A percentile compares a stretch with the other conserved stretches of the same genome.
phyloP scores from a whole-genome alignment of 2,329 filamentous ascomycete species.

The Ophiosphaerella herpotricha region DNA sequence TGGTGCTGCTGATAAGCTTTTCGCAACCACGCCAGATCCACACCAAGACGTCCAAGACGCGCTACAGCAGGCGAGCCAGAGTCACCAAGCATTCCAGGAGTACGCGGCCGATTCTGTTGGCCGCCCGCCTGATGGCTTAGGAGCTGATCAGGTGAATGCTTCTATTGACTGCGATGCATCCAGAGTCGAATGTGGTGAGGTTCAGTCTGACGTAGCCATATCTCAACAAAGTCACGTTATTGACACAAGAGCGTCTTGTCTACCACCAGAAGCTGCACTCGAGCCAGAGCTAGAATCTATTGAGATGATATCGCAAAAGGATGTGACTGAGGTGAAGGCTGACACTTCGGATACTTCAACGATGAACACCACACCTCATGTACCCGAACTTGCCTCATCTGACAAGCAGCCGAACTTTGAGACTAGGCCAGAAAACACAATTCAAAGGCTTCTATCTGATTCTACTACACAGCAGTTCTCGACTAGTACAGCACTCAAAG shows the following conservation, averaged over 20 bases:
- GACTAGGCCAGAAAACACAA: too few relatives aligned
- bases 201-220: slow-evolving; percentile 3
- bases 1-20: slow-evolving; percentile 27
- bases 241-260: not conserved
- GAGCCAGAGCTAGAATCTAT: not conserved
- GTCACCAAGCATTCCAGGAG: slow-evolving; percentile 19
- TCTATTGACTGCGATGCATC: slow-evolving; percentile 11
- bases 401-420: too few relatives aligned
- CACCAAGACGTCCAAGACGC: slow-evolving; percentile 26
- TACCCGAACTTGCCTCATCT: too few relatives aligned
- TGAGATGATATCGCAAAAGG: not conserved
- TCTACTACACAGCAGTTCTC: too few relatives aligned
- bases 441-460: too few relatives aligned
- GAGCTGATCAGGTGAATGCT: slow-evolving; percentile 14
- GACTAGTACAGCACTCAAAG: too few relatives aligned
- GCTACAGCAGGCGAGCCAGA: slow-evolving; percentile 10
- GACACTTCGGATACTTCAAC: not conserved
- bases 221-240: not conserved
- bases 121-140: slow-evolving; percentile 12
- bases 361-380: too few relatives aligned
- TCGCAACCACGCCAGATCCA: slow-evolving; percentile 9
- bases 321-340: not conserved
- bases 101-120: slow-evolving; percentile 10
- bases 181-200: slow-evolving; percentile 11
- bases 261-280: not conserved